A percentile compares a stretch with the other conserved stretches of the same genome.
phyloP scores from a whole-genome alignment of 108 stramenopile species.

The Fistulifera solaris region DNA sequence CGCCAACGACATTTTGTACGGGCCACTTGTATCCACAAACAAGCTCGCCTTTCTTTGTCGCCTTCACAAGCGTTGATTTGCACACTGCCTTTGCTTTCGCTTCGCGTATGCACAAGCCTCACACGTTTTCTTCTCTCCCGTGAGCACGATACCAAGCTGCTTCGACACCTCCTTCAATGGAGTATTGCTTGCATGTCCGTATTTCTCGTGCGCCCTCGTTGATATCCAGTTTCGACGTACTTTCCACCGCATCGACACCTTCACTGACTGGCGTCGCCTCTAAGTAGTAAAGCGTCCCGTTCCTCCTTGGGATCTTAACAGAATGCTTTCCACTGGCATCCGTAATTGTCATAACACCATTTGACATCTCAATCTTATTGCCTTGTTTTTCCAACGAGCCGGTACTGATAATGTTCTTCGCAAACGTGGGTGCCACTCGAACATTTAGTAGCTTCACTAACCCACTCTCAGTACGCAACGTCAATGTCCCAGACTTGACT shows the following conservation, averaged over 20 bases:
- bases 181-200: not conserved
- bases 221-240: too few relatives aligned
- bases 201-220: not conserved
- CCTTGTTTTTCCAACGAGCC: not conserved
- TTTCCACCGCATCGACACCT: too few relatives aligned
- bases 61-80: conserved; percentile 4
- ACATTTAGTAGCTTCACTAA: not conserved
- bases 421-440: not conserved
- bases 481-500: not conserved
- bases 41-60: conserved; percentile 3
- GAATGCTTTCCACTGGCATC: too few relatives aligned
- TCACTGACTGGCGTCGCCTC: too few relatives aligned
- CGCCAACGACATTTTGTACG: not conserved
- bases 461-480: not conserved
- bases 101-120: conserved; percentile 6
- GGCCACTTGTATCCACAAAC: conserved; percentile 3
- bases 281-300: too few relatives aligned
- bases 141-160: not conserved
- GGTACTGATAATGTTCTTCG: not conserved
- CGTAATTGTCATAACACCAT: too few relatives aligned
- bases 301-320: too few relatives aligned
- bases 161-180: not conserved
- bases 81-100: conserved; percentile 1
- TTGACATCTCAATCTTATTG: not conserved
- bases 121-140: conserved; percentile 1